A percentile compares a stretch with the other conserved stretches of the same genome.
These are phyloP conservation scores for Paraphoma sp. DNA, from an alignment of 2,329 filamentous ascomycete genomes.

Conservation along the genomic window DNA sequence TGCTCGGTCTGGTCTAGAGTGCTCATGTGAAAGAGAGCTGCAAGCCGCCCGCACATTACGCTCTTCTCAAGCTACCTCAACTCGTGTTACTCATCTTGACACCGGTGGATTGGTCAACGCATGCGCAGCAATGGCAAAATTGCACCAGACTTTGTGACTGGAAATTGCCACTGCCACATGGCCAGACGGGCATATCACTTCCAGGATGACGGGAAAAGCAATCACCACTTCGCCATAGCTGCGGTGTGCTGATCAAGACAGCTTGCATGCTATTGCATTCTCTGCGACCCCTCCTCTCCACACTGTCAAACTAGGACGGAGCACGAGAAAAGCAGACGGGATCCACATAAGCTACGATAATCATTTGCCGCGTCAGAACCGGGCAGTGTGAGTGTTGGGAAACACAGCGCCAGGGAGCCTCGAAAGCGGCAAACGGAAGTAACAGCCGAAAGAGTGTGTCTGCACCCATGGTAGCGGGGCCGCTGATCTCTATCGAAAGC, in stretches of 20 bases:
- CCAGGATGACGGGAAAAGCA: background rate
- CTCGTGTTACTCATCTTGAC: too few relatives aligned
- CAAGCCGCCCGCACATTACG: background rate
- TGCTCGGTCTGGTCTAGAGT: background rate
- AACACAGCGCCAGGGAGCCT: background rate
- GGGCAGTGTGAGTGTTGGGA: constrained; percentile 1
- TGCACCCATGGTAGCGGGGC: constrained; percentile 8
- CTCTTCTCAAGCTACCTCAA: too few relatives aligned
- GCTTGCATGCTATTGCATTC: background rate
- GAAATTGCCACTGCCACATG: constrained; percentile 13
- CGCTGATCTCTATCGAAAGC: constrained; percentile 1
- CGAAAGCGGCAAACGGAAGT: background rate
- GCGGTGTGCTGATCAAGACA: constrained; percentile 5
- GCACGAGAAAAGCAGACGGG: background rate
- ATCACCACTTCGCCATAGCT: constrained; percentile 8
- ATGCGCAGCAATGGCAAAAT: background rate
- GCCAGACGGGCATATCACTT: constrained; percentile 5
- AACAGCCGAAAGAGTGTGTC: constrained; percentile 3
- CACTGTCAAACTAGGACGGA: background rate
- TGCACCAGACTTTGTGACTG: background rate
- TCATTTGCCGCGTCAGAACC: background rate
- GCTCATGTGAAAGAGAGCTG: background rate
- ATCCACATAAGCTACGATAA: background rate
- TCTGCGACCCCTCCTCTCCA: background rate
- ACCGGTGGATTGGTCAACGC: background rate